Conservation (phyloP, 140 eudicot species). For the Cichorium intybus region DNA sequence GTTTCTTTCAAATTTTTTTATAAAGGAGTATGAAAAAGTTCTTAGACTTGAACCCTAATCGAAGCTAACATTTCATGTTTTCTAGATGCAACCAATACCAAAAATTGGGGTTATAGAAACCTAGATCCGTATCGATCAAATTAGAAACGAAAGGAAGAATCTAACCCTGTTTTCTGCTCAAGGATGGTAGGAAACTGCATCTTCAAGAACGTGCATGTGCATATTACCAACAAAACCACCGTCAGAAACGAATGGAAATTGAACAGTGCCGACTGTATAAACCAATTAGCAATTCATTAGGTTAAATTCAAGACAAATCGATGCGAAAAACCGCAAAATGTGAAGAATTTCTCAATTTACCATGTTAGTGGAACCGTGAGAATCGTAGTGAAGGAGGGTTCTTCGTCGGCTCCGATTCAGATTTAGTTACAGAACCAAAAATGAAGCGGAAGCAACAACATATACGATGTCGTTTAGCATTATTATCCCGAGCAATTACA, state of each 20-base stretch:
- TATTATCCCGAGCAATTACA: neutral
- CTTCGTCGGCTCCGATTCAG: slow-evolving; percentile 33
- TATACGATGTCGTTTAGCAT: slow-evolving; percentile 7
- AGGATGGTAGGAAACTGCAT: slow-evolving; percentile 94
- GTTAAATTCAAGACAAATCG: neutral
- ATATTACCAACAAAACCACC: slow-evolving; percentile 83
- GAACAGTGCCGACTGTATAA: slow-evolving; percentile 84
- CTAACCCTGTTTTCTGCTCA: slow-evolving; percentile 91
- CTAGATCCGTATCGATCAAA: slow-evolving; percentile 9
- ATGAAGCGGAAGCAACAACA: neutral
- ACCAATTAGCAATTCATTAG: neutral
- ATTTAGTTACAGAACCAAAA: slow-evolving; percentile 14
- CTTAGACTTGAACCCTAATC: neutral
- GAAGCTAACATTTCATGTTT: neutral
- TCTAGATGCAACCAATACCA: neutral
- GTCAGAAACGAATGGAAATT: slow-evolving; percentile 97
- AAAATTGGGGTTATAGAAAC: slow-evolving; percentile 13
- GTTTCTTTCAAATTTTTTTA: neutral
- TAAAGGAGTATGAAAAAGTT: neutral
- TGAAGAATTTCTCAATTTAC: slow-evolving; percentile 6
- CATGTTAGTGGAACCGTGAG: slow-evolving; percentile 17
- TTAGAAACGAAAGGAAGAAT: neutral
- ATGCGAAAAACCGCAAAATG: neutral
- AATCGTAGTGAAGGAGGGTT: slow-evolving; percentile 9
- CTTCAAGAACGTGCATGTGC: slow-evolving; percentile 92